Evolutionary conservation across 2,329 filamentous ascomycete species (phyloP), one percentile per base, ranked within the genome.

Genomic region (Fusarium sp.): DNA sequence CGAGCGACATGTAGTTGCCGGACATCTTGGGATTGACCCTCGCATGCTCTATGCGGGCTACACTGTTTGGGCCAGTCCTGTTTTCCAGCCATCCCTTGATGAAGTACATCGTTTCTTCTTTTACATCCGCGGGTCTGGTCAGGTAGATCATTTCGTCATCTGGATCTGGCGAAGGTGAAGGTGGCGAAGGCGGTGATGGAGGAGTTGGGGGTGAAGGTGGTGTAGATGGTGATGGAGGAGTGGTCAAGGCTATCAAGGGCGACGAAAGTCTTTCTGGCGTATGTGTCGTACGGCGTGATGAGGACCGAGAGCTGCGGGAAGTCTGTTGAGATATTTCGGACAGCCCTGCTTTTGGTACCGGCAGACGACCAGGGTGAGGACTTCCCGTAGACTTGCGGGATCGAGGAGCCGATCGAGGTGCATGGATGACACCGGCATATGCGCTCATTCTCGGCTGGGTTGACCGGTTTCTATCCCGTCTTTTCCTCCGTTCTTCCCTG

Each of bases 21-120:
- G 4, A 16, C 2, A 20, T 6, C 2, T 1, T 6, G 1, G 32
- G 2, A 15, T 22, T 6, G 12, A n/a, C 18, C 1, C 3, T 55
- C 1, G 32, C 32, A 3, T 0, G n/a, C 16, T 38, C 32, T 38
- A 6, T 38, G 32, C 16, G 32, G 32, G 16, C 32, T 5, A 18
- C 5, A 38, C 1, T 1, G 5, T 38, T 38, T 4, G 1, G 9
- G 32, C 32, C 16, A 38, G 5, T 18, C 9, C 32, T 38, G 32
- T 38, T 38, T 38, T 18, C 5, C 9, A 11, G 3, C 9, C 16
- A 38, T 18, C 32, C 32, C 3, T 34, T 34, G 8, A 34, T 34
- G 4, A 34, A 34, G 3, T 18, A 34, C 7, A 32, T 32, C 30
- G 1, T 32, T 32, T 32, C 30, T 32, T 32, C 3, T 8, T 32